Conservation (phyloP, 129 eudicot genomes). For the Daucus carota region DNA sequence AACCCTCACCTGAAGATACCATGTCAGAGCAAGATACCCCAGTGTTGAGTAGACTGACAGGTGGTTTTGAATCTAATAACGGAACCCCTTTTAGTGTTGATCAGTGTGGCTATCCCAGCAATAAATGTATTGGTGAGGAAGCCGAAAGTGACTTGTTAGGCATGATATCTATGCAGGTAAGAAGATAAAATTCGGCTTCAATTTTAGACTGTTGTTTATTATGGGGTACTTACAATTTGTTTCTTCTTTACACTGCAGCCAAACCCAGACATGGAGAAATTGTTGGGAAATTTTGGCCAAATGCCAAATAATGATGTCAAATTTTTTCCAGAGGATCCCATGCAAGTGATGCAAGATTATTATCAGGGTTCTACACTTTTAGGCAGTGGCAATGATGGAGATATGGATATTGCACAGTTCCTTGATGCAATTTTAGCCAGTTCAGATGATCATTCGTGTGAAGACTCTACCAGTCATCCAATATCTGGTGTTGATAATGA, state of each 20-base stretch:
- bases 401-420: constrained; percentile 33
- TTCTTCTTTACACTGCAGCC: constrained; percentile 33
- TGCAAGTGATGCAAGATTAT: constrained; percentile 41
- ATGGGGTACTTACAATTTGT: neutral
- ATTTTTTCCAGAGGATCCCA: constrained; percentile 51
- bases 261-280: constrained; percentile 43
- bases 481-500: constrained; percentile 25
- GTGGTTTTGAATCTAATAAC: constrained; percentile 8
- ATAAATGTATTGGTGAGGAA: constrained; percentile 19
- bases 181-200: neutral
- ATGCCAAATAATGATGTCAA: constrained; percentile 33
- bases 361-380: constrained; percentile 20
- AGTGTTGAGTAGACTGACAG: constrained; percentile 15
- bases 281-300: constrained; percentile 27
- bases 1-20: constrained; percentile 39
- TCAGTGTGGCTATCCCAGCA: constrained; percentile 12
- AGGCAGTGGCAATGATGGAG: constrained; percentile 17
- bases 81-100: constrained; percentile 33
- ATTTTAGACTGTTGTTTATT: neutral
- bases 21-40: constrained; percentile 51
- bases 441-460: constrained; percentile 30
- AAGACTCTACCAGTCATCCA: constrained; percentile 14
- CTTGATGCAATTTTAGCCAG: constrained; percentile 33
- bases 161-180: constrained; percentile 24
- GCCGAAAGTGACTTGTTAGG: constrained; percentile 23